phyloP scores from a whole-genome alignment of 495 filamentous ascomycete species.

The Achaetomiella virescens region DNA sequence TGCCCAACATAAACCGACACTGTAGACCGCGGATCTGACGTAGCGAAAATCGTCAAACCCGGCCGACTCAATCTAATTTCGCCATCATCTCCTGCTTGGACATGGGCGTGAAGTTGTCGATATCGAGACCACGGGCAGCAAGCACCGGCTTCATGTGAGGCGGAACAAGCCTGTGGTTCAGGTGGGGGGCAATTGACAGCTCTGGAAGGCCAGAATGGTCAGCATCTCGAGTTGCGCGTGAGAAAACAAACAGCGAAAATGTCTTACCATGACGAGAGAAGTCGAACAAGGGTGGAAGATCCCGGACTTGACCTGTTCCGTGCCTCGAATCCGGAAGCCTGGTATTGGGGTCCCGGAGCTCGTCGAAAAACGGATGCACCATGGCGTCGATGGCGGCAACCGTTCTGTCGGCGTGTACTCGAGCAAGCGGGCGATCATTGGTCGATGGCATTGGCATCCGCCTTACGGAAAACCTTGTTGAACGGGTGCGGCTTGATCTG shows the following conservation, averaged over 20 bases:
- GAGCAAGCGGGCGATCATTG: conserved; percentile 84
- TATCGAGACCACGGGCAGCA: conserved; percentile 72
- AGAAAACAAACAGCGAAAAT: not conserved
- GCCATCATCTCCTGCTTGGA: conserved; percentile 95
- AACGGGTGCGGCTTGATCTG: conserved; percentile 99
- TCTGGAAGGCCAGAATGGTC: conserved; percentile 47
- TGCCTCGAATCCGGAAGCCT: conserved; percentile 91
- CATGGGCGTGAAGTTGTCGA: conserved; percentile 89
- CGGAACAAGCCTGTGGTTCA: conserved; percentile 85
- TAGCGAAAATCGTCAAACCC: conserved; percentile 8
- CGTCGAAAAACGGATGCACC: conserved; percentile 98
- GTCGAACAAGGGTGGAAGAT: conserved; percentile 84
- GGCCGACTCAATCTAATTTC: conserved; percentile 73
- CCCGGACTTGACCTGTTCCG: conserved; percentile 63
- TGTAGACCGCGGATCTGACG: conserved; percentile 15
- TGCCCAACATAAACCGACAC: conserved; percentile 15
- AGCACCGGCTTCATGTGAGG: conserved; percentile 70
- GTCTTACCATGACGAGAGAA: conserved; percentile 85
- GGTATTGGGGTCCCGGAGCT: conserved; percentile 81
- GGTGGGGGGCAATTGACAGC: conserved; percentile 82
- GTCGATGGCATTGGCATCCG: conserved; percentile 86
- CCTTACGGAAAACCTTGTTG: conserved; percentile 97
- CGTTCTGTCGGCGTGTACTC: conserved; percentile 98
- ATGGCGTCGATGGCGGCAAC: conserved; percentile 89
- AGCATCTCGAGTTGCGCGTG: not conserved